Conservation (phyloP, 2,329 filamentous ascomycete genomes). For the Botrytis galanthina region DNA sequence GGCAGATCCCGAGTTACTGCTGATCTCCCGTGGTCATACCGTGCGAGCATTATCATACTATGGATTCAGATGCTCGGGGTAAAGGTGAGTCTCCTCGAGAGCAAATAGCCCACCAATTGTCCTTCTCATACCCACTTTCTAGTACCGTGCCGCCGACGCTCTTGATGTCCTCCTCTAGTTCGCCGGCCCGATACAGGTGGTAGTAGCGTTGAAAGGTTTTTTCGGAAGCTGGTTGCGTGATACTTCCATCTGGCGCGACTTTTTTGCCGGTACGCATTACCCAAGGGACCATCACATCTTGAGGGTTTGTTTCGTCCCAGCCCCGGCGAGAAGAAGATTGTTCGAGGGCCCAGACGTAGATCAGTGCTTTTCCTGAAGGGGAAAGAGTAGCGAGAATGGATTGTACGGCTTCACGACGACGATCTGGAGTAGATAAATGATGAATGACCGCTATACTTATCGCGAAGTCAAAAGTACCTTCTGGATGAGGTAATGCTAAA, state of each 20-base stretch:
- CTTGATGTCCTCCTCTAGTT: conserved; percentile 77
- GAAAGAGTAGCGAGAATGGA: neutral
- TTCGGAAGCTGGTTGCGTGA: conserved; percentile 39
- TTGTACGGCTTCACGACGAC: conserved; percentile 62
- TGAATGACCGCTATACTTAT: conserved; percentile 94
- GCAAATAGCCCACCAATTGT: conserved; percentile 93
- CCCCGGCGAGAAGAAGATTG: conserved; percentile 82
- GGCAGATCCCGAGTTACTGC: neutral
- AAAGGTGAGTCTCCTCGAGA: conserved; percentile 10
- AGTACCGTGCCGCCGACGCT: conserved; percentile 73
- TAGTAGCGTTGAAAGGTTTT: conserved; percentile 79
- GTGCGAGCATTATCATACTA: neutral
- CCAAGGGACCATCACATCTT: conserved; percentile 97
- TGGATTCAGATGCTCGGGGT: neutral
- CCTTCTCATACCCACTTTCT: conserved; percentile 86
- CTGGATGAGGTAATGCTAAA: conserved; percentile 75
- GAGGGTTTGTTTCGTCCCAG: conserved; percentile 78
- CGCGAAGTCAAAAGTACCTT: conserved; percentile 72
- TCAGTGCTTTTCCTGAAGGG: conserved; percentile 61
- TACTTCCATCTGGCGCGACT: conserved; percentile 35
- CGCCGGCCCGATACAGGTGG: conserved; percentile 83
- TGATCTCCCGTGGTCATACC: neutral
- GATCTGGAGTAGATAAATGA: conserved; percentile 76
- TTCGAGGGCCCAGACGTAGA: conserved; percentile 96
- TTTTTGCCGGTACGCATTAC: conserved; percentile 56